Evolutionary conservation across 805 yeast species (phyloP).

Genomic region (Brettanomyces bruxellensis): DNA sequence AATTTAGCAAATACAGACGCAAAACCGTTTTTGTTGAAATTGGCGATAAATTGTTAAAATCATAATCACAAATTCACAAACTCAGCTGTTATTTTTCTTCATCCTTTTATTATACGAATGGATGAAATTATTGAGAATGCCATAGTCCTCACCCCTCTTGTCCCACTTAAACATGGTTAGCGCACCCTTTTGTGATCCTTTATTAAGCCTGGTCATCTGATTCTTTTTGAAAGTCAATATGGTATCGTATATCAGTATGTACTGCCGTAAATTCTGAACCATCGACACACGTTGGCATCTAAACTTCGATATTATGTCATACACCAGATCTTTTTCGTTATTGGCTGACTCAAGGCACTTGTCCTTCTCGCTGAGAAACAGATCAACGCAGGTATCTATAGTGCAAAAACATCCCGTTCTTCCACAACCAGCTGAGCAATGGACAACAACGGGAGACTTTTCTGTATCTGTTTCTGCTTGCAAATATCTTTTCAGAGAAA

Average conservation of each 20-base stretch:
- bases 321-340: constrained; percentile 31
- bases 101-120: neutral
- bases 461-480: constrained; percentile 9
- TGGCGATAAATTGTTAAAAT: too few species aligned
- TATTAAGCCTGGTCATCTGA: constrained; percentile 2
- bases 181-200: neutral
- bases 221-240: constrained; percentile 20
- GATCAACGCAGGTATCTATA: constrained; percentile 49
- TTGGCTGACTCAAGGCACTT: constrained; percentile 4
- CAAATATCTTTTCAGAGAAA: constrained; percentile 29
- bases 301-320: constrained; percentile 35
- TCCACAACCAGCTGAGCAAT: constrained; percentile 97
- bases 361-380: constrained; percentile 13
- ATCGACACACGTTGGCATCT: constrained; percentile 46
- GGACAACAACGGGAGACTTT: constrained; percentile 53
- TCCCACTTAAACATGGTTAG: neutral
- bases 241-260: constrained; percentile 39
- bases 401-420: constrained; percentile 87
- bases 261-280: constrained; percentile 52
- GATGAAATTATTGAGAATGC: neutral
- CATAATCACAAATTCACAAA: too few species aligned
- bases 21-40: too few species aligned
- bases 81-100: neutral
- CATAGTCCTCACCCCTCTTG: neutral
- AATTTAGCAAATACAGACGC: too few species aligned